These are phyloP conservation scores for Neurospora tetrasperma DNA, from an alignment of 495 filamentous ascomycete species.

Conservation along the genomic window DNA sequence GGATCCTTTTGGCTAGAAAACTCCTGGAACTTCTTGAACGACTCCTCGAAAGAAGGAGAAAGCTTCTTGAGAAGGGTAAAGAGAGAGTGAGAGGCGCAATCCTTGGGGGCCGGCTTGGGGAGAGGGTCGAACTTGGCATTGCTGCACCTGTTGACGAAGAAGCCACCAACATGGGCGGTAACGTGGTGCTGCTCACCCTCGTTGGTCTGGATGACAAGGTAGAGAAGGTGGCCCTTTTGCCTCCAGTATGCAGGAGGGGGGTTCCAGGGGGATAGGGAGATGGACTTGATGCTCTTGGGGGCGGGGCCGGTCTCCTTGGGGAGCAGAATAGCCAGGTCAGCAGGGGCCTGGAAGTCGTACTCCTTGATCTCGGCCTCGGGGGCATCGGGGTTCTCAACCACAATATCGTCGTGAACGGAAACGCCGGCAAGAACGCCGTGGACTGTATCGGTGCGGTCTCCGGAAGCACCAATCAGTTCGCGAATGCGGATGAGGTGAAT, in stretches of 20 bases:
- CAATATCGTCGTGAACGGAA: constrained; percentile 74
- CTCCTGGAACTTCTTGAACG: constrained; percentile 68
- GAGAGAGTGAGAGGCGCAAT: constrained; percentile 69
- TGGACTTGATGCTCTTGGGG: constrained; percentile 81
- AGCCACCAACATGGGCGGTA: constrained; percentile 85
- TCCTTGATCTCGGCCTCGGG: constrained; percentile 43
- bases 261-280: constrained; percentile 90
- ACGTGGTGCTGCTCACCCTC: constrained; percentile 92
- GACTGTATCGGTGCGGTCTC: constrained; percentile 77
- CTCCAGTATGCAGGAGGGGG: constrained; percentile 84
- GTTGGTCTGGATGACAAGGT: constrained; percentile 75
- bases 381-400: constrained; percentile 22
- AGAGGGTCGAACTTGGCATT: constrained; percentile 88
- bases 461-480: constrained; percentile 85
- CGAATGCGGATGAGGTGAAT: constrained; percentile 85
- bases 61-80: constrained; percentile 65
- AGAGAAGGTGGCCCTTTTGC: constrained; percentile 87
- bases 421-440: constrained; percentile 79
- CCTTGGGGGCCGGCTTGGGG: constrained; percentile 62
- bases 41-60: constrained; percentile 68
- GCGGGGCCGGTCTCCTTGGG: constrained; percentile 51
- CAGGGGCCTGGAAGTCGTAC: constrained; percentile 65
- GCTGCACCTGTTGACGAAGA: constrained; percentile 90
- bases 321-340: constrained; percentile 58
- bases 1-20: constrained; percentile 75